These are phyloP conservation scores for Mrakia blollopis DNA, from an alignment of 768 basidiomycete genomes.

Conservation along the genomic window DNA sequence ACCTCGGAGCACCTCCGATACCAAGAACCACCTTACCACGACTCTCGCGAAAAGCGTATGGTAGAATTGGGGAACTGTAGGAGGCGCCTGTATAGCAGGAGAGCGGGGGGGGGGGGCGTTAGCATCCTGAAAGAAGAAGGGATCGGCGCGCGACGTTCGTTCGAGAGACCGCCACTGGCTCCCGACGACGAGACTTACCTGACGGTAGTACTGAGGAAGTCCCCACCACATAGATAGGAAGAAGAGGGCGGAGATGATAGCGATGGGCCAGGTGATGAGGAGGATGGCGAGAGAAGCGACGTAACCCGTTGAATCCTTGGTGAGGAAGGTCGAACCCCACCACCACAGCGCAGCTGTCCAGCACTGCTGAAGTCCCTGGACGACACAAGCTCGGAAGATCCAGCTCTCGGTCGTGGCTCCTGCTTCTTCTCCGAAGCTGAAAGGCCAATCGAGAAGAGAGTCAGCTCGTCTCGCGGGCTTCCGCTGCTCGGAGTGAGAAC, in stretches of 20 bases:
- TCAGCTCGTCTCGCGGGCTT: too few relatives aligned
- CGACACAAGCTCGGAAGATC: conserved; percentile 83
- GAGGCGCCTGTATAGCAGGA: not conserved
- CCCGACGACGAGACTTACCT: not conserved
- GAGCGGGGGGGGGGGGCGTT: too few relatives aligned
- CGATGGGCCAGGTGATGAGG: conserved; percentile 71
- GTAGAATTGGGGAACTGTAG: conserved; percentile 74
- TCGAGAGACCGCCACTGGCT: too few relatives aligned
- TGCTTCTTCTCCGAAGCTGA: conserved; percentile 97
- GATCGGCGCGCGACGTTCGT: too few relatives aligned
- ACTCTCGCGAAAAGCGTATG: conserved; percentile 82
- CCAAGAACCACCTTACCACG: conserved; percentile 90
- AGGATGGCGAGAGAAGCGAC: conserved; percentile 67
- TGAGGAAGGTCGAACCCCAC: conserved; percentile 79
- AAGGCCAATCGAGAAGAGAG: conserved; percentile 34
- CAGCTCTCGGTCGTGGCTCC: conserved; percentile 93
- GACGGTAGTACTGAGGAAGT: conserved; percentile 59
- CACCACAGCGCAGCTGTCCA: conserved; percentile 87
- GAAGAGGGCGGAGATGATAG: conserved; percentile 68
- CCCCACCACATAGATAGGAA: conserved; percentile 79
- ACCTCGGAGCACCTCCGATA: conserved; percentile 72
- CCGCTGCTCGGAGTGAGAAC: not conserved
- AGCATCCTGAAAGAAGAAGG: too few relatives aligned
- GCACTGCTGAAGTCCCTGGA: conserved; percentile 90
- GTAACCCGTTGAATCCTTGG: conserved; percentile 48